phyloP scores from a whole-genome alignment of 169 alveolate genomes.

The Babesia ovis region DNA sequence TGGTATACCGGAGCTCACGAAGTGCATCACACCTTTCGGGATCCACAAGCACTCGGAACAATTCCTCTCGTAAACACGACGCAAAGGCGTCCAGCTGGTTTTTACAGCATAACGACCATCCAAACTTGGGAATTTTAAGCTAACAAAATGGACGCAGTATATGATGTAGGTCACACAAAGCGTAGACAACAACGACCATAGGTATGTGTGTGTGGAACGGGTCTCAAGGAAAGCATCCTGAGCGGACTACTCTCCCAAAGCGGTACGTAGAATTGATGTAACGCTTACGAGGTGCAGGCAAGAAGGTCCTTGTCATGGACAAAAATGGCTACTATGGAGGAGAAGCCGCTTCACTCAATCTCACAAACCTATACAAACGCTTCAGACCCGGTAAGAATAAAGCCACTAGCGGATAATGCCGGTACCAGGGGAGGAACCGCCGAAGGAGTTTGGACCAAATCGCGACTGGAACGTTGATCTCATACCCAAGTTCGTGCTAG shows the following conservation, averaged over 20 bases:
- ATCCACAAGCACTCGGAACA: background rate
- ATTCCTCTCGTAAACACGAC: background rate
- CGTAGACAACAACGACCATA: background rate
- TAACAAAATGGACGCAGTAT: constrained; percentile 51
- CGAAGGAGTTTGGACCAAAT: constrained; percentile 91
- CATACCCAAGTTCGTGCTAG: constrained; percentile 97
- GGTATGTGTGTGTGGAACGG: constrained; percentile 97
- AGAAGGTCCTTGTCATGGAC: constrained; percentile 95
- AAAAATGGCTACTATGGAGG: constrained; percentile 97
- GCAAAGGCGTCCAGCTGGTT: constrained; percentile 1
- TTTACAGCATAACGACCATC: background rate
- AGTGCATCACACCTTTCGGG: constrained; percentile 1
- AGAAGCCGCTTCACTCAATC: constrained; percentile 96
- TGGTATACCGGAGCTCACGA: background rate
- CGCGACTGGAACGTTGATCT: constrained; percentile 99
- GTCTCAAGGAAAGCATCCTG: constrained; percentile 95
- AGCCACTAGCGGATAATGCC: background rate
- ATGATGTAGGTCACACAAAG: constrained; percentile 43
- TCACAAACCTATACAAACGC: constrained; percentile 91
- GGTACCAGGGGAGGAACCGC: constrained; percentile 84
- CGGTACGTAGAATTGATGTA: constrained; percentile 24
- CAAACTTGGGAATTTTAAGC: background rate
- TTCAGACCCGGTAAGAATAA: constrained; percentile 86
- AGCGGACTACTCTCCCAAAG: constrained; percentile 93
- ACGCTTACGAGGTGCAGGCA: constrained; percentile 75